Evolutionary conservation across 108 stramenopile species (phyloP).

Genomic region (Aureococcus anophagefferens): DNA sequence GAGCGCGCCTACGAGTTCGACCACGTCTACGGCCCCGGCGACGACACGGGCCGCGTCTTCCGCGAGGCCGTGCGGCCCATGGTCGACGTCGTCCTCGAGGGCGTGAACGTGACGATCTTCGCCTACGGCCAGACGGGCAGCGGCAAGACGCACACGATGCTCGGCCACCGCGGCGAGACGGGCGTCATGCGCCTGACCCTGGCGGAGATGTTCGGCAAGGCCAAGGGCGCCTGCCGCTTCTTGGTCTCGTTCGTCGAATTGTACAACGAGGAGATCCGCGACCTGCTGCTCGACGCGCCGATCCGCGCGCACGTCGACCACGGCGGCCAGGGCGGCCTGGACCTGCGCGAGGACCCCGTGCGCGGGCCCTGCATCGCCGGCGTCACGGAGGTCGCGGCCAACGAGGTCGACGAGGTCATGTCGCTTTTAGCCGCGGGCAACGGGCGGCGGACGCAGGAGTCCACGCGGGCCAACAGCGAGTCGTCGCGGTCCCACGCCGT

Average conservation of each 20-base stretch:
- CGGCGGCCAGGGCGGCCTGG: slow-evolving; percentile 12
- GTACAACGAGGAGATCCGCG: slow-evolving; percentile 55
- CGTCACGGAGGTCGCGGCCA: slow-evolving; percentile 40
- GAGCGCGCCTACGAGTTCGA: slow-evolving; percentile 50
- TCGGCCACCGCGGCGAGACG: slow-evolving; percentile 14
- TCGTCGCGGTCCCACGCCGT: slow-evolving; percentile 53
- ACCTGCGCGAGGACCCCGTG: slow-evolving; percentile 51
- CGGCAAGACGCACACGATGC: slow-evolving; percentile 52
- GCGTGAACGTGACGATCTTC: slow-evolving; percentile 43
- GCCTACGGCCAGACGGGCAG: slow-evolving; percentile 27
- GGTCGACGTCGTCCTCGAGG: slow-evolving; percentile 15
- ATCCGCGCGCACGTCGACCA: neutral
- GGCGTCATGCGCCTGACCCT: slow-evolving; percentile 46
- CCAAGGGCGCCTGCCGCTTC: neutral
- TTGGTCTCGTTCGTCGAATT: slow-evolving; percentile 32
- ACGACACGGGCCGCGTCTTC: slow-evolving; percentile 20
- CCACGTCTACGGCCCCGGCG: slow-evolving; percentile 26
- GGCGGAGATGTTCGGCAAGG: slow-evolving; percentile 28
- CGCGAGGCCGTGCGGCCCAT: slow-evolving; percentile 27
- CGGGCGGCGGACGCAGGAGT: slow-evolving; percentile 37
- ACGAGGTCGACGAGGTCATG: slow-evolving; percentile 34
- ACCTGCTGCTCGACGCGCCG: slow-evolving; percentile 20
- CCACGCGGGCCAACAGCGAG: slow-evolving; percentile 43
- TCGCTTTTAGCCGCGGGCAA: slow-evolving; percentile 45
- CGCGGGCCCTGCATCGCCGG: slow-evolving; percentile 45